Base-by-base conservation (phyloP, 176 grass and related monocot species). In the Rhynchospora tenuis region DNA sequence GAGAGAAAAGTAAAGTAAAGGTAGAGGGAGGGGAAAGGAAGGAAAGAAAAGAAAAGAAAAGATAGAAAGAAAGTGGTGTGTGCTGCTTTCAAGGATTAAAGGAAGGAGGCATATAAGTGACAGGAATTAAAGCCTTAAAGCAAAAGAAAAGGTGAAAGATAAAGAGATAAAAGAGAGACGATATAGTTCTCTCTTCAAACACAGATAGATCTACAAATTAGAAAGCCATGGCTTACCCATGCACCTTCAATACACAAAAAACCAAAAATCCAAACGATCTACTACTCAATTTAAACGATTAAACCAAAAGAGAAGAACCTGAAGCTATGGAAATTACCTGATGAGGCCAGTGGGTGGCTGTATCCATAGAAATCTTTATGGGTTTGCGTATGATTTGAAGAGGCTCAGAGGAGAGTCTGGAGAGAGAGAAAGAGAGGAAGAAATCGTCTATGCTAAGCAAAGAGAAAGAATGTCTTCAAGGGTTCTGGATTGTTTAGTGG, bases 1-100 rank as follows among this genome's bases (percentile, higher is more conserved):
- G 23, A 78, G 58, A 87, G 86, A 88, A 88, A 91, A 91, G 92
- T 72, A 51, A 87, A 74, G 88, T 72, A 51, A 87, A 74, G 88
- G 75, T 74, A 91, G 85, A 86, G 4, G 72, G 38, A 66, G 47
- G 60, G 62, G 73, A 60, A 85, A 86, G 78, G 83, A 81, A 84
- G 73, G 65, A 84, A 83, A 85, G 86, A 87, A 91, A 94, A 89
- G 86, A 87, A 92, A 92, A 86, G 80, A 82, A 87, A 87, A 85
- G 71, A 84, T 87, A 89, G 85, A 89, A 97, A 93, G 76, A 88
- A 73, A 84, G 55, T 92, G 65, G 85, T 88, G 76, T 78, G 90
- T 70, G 90, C 85, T 96, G 80, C 89, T 93, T 97, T 93, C 91
- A 91, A 83, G 86, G 81, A 89, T 91, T 86, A 90, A 93, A 93